Base-by-base conservation (phyloP, 176 grass and related monocot species). In the Oryza glaberrima region DNA sequence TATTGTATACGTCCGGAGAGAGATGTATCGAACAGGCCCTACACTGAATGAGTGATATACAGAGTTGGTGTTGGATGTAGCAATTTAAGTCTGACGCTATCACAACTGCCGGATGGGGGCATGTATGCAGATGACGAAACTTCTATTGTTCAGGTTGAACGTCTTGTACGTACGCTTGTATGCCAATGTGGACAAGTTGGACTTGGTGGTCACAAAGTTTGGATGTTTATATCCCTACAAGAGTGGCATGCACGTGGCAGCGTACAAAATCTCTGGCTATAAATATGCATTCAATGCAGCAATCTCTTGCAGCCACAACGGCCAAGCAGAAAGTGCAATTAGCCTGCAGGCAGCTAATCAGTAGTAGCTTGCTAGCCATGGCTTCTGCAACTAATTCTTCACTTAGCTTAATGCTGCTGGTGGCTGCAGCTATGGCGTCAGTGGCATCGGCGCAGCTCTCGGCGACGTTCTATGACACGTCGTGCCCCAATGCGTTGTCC, bases 381-480 rank as follows among this genome's bases (percentile, higher is more conserved):
- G 78, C 81, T 5, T 69, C 77, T 51, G 17, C 83, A 0, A 67
- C 51, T 63, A 30, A 30, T 30, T 81, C 51, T 63, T 81, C 41
- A 22, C 68, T 88, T 4, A 23, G 44, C 20, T n/a, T 84, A 0
- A 2, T 88, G 70, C 0, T 82, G 78, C 44, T 90, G 2, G n/a
- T 63, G 11, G 64, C 69, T 22, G 58, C 38, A 40, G 38, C 58
- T 3, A 63, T 93, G 63, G 81, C 87, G 17, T 41, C 86, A 10
- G 0, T 71, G 46, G 85, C 79, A 17, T 72, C 86, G 8, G 90
- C 88, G 71, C 95, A 94, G 80, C 86, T 97, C 7, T 94, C 95
- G 17, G 6, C 92, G 47, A 91, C 90, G 46, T 98, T 98, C 84
- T 98, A 94, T 20, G 84, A 75, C 85, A 82, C 45, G 36, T 94